Conservation (phyloP, 2,329 filamentous ascomycete genomes). For the Penicillium sp. region DNA sequence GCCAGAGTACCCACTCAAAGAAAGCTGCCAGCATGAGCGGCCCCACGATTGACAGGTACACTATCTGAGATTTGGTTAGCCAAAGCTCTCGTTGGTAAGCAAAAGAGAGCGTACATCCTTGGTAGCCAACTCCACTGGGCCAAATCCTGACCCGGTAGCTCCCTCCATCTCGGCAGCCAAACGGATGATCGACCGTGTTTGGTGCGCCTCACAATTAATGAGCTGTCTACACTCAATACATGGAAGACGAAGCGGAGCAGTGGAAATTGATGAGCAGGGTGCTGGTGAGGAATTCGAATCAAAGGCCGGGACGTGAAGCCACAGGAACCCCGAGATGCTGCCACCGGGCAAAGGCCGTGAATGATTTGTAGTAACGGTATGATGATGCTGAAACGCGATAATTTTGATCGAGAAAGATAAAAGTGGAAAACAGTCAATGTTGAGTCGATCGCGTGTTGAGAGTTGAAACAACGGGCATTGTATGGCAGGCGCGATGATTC, state of each 20-base stretch:
- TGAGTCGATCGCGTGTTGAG: not conserved
- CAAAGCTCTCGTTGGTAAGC: not conserved
- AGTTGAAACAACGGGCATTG: not conserved
- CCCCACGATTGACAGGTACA: slow-evolving; percentile 79
- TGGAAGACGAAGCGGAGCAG: not conserved
- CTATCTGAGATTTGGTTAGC: slow-evolving; percentile 59
- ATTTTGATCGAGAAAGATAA: not conserved
- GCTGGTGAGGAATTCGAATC: not conserved
- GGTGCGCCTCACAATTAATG: not conserved
- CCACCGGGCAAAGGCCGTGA: not conserved
- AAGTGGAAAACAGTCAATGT: not conserved
- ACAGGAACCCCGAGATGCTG: not conserved
- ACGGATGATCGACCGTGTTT: not conserved
- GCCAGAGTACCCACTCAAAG: slow-evolving; percentile 92
- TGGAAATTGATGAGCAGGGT: not conserved
- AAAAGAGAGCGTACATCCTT: slow-evolving; percentile 14
- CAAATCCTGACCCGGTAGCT: not conserved
- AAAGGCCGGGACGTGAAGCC: not conserved
- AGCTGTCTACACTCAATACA: not conserved
- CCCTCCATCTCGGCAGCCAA: not conserved
- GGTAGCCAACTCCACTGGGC: slow-evolving; percentile 2
- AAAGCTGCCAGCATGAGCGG: slow-evolving; percentile 78
- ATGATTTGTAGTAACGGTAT: not conserved
- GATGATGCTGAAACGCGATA: not conserved
- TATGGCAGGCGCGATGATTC: not conserved